Evolutionary conservation across 2,329 filamentous ascomycete genomes (phyloP), one percentile per base, ranked within the genome.

Genomic region (Parascedosporium putredinis): DNA sequence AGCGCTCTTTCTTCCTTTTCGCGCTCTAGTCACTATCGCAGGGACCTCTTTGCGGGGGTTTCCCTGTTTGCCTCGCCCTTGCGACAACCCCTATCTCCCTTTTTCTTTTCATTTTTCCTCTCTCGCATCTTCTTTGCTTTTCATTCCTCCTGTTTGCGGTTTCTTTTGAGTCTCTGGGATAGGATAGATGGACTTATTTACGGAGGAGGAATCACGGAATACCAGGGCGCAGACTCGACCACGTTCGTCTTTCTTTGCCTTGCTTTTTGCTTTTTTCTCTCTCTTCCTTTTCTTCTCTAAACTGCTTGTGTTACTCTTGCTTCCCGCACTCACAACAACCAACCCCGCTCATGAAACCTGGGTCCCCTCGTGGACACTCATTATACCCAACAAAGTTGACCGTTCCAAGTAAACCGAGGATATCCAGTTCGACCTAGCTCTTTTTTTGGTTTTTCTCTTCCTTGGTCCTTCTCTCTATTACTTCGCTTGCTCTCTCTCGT

Each of bases 221-320:
- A 7, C 12, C 27, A 6, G 12, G 27, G 27, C 27, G 27, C 27
- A 31, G 12, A 31, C 27, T 31, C 27, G 27, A 7, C 12, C n/a
- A n/a, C n/a, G 5, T 33, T 16, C 14, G 18, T 29, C 12, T 20
- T 18, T 31, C n/a, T 16, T 10, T 29, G n/a, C 18, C 24, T 46
- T 27, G 31, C 40, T 34, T 29, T 9, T 38, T 51, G 44, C 50
- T n/a, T n/a, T n/a, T n/a, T n/a, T n/a, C n/a, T n/a, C n/a, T n/a
- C n/a, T n/a, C n/a, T n/a, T n/a, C n/a, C n/a, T n/a, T n/a, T n/a
- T n/a, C n/a, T n/a, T n/a, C n/a, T n/a, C n/a, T n/a, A n/a, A n/a
- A n/a, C n/a, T n/a, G n/a, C n/a, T n/a, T n/a, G n/a, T 49, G 40
- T n/a, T n/a, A n/a, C n/a, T n/a, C n/a, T n/a, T n/a, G n/a, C n/a